Evolutionary conservation across 495 filamentous ascomycete species (phyloP), one percentile per base, ranked within the genome.

Genomic region (Darksidea phi): DNA sequence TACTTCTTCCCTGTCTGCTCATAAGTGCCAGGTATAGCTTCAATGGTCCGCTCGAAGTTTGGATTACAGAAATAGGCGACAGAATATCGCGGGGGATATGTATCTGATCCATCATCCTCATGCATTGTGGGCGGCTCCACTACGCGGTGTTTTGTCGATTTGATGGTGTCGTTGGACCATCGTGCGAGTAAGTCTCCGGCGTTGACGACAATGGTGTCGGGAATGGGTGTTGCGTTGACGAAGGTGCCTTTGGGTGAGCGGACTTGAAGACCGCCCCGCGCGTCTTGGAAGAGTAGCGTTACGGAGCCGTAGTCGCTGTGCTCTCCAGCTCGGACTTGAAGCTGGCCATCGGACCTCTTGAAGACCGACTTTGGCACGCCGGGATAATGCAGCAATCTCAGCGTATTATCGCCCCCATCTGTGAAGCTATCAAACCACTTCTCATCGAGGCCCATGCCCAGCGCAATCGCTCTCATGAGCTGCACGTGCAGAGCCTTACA

Each of bases 111-210:
- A 10, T 53, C 57, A 17, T 68, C 57, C 11, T 69, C 72, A 21
- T 68, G 64, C 2, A 66, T 55, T 21, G 41, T 64, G 0, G 87
- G 88, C 6, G 93, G 93, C 74, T 96, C 86, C 10, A 97, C 88
- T 1, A 97, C 93, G 20, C 91, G 82, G 71, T 97, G 93, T 52
- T 88, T 83, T 0, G 93, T 97, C 59, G 86, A 90, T 75, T 86
- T 88, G 70, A 97, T 93, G 5, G 81, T 84, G 67, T 92, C 90
- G 69, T 97, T 97, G 41, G 86, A 88, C 93, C 93, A 97, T 28
- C 92, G 76, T 2, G 90, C 87, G 43, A 97, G 74, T 66, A 97
- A 63, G 74, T 97, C 93, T 1, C 91, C 93, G 1, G 91, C 92
- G 72, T 97, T 97, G 28, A 97, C 81, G 6, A 97, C 90, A 54